A percentile compares a stretch with the other conserved stretches of the same genome.
Conservation (phyloP, 2,329 filamentous ascomycete genomes). For the Tympanopsis confertula region DNA sequence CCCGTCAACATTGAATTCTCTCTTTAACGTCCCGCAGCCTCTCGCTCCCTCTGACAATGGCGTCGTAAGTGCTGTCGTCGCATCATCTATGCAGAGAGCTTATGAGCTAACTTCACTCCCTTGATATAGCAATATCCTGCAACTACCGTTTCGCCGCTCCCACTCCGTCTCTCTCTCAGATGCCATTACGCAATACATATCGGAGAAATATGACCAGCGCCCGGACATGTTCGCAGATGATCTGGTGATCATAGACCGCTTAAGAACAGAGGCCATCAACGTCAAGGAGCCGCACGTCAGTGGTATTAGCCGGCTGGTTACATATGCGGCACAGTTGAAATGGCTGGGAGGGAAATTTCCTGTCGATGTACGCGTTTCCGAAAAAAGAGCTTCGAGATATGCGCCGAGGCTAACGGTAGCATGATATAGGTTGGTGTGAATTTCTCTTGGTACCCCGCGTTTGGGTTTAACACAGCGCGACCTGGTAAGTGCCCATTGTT, state of each 20-base stretch:
- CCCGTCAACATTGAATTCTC: no score
- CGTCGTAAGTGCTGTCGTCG: neutral
- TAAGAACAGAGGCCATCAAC: constrained; percentile 49
- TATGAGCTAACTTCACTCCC: neutral
- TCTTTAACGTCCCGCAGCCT: no score
- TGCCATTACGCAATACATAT: constrained; percentile 59
- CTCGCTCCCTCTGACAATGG: neutral
- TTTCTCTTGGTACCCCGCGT: constrained; percentile 57
- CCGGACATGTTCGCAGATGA: constrained; percentile 58
- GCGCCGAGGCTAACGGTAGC: neutral
- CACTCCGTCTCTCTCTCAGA: constrained; percentile 46
- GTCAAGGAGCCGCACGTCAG: constrained; percentile 53
- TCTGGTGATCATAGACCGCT: constrained; percentile 47
- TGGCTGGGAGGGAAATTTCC: constrained; percentile 61
- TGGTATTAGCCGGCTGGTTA: constrained; percentile 49
- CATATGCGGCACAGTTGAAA: constrained; percentile 55
- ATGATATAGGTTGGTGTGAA: constrained; percentile 47
- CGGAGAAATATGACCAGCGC: constrained; percentile 62
- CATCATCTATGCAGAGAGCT: no score
- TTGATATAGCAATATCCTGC: constrained; percentile 20
- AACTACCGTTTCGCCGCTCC: constrained; percentile 54
- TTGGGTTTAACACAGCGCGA: constrained; percentile 48
- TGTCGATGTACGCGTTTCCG: constrained; percentile 37
- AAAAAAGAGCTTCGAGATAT: constrained; percentile 2
- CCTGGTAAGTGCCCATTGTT: constrained; percentile 14